A percentile compares a stretch with the other conserved stretches of the same genome.
These are phyloP conservation scores for Gastrolobium villosum DNA, from an alignment of 306 rosid genomes.

Conservation along the genomic window DNA sequence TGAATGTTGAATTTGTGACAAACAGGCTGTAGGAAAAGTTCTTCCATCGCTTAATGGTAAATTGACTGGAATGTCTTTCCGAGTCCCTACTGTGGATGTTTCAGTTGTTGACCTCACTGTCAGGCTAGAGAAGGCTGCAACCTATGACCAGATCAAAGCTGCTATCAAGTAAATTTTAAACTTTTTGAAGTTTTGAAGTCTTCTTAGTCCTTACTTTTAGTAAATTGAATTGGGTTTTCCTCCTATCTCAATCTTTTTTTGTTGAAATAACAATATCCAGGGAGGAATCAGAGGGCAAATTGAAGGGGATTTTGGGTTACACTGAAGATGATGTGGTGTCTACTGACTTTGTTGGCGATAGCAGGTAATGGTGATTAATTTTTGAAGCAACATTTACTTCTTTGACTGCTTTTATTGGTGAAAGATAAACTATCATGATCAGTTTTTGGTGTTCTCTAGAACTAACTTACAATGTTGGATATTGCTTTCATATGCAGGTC, in stretches of 20 bases:
- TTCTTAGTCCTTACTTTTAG: background rate
- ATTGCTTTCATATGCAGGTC: conserved; percentile 31
- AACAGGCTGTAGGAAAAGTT: conserved; percentile 84
- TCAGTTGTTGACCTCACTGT: conserved; percentile 92
- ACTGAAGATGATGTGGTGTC: conserved; percentile 78
- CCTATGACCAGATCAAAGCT: conserved; percentile 69
- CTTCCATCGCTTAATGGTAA: conserved; percentile 77
- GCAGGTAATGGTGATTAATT: conserved; percentile 55
- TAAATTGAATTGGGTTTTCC: background rate
- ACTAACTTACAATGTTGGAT: too few species aligned
- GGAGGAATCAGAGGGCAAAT: conserved; percentile 75
- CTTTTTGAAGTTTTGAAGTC: background rate
- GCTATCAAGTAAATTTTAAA: too few species aligned
- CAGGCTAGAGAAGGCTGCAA: conserved; percentile 71
- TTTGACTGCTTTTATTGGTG: too few species aligned
- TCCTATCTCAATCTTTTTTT: background rate
- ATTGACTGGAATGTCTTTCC: conserved; percentile 85
- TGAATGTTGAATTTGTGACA: conserved; percentile 26
- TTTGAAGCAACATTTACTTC: too few species aligned
- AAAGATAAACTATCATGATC: too few species aligned
- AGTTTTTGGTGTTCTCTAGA: too few species aligned
- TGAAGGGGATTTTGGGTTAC: conserved; percentile 81
- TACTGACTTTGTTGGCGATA: conserved; percentile 73
- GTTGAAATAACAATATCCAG: conserved; percentile 32
- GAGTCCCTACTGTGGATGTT: conserved; percentile 86